These are phyloP conservation scores for Russula earlei DNA, from an alignment of 768 basidiomycete genomes.

Conservation along the genomic window DNA sequence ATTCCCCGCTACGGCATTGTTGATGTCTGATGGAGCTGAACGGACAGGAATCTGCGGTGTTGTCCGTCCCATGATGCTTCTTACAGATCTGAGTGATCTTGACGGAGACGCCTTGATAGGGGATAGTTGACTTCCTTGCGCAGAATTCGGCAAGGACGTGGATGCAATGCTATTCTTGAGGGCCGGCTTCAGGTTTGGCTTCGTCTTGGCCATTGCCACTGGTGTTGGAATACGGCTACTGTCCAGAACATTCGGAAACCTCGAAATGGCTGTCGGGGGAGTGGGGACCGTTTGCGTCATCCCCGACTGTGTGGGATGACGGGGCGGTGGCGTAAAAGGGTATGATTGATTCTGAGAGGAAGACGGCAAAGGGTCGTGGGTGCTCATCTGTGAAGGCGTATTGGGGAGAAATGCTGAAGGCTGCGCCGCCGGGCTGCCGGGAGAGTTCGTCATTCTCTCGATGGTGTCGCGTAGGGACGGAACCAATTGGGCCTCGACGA, in stretches of 20 bases:
- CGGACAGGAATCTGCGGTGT: slow-evolving; percentile 8
- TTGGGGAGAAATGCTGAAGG: not conserved
- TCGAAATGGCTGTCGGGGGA: not conserved
- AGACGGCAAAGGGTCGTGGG: not conserved
- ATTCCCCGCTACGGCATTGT: not conserved
- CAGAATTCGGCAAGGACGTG: not conserved
- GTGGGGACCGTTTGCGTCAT: not conserved
- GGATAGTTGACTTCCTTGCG: slow-evolving; percentile 1
- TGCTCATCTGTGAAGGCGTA: not conserved
- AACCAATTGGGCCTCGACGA: slow-evolving; percentile 54
- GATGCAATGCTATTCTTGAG: slow-evolving; percentile 10
- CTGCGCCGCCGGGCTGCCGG: slow-evolving; percentile 5
- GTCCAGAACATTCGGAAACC: not conserved
- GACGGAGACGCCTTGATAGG: slow-evolving; percentile 17
- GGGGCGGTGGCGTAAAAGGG: slow-evolving; percentile 8
- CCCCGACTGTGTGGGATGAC: slow-evolving; percentile 3
- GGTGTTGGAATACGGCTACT: slow-evolving; percentile 15
- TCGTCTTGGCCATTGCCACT: slow-evolving; percentile 1
- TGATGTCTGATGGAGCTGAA: not conserved
- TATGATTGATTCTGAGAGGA: slow-evolving; percentile 1
- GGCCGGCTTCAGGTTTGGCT: slow-evolving; percentile 15
- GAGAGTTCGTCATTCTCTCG: slow-evolving; percentile 52
- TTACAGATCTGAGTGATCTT: slow-evolving; percentile 15
- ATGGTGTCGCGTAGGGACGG: slow-evolving; percentile 67
- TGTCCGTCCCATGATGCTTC: slow-evolving; percentile 16